Evolutionary conservation across 129 eudicot genomes (phyloP).

Genomic region (Solidago caesia): DNA sequence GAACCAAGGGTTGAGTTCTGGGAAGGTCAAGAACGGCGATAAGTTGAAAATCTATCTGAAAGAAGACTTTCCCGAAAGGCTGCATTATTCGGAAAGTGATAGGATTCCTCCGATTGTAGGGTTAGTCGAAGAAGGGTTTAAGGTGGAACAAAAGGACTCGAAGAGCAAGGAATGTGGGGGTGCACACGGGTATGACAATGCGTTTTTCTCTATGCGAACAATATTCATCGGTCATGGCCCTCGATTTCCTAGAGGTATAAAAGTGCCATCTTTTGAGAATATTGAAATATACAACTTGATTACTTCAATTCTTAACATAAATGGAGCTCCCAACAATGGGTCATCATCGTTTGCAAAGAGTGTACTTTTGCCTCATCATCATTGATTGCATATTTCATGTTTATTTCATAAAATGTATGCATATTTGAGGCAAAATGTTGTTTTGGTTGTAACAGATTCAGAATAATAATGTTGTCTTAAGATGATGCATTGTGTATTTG

Average conservation of each 20-base stretch:
- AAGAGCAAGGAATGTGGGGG: conserved; percentile 61
- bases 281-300: conserved; percentile 64
- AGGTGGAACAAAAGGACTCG: conserved; percentile 48
- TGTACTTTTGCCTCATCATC: conserved; percentile 42
- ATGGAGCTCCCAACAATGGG: conserved; percentile 74
- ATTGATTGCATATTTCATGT: neutral
- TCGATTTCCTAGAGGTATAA: conserved; percentile 54
- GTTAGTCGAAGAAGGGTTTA: conserved; percentile 59
- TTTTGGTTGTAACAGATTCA: neutral
- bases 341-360: conserved; percentile 43
- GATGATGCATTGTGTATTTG: neutral
- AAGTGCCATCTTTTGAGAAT: conserved; percentile 78
- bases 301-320: conserved; percentile 46
- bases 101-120: conserved; percentile 75
- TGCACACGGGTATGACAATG: conserved; percentile 80
- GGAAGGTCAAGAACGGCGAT: conserved; percentile 56
- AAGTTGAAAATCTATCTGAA: conserved; percentile 54
- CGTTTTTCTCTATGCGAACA: conserved; percentile 72
- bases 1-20: conserved; percentile 63
- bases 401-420: neutral
- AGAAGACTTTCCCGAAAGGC: conserved; percentile 63
- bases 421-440: neutral
- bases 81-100: conserved; percentile 63
- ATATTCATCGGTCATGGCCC: conserved; percentile 79
- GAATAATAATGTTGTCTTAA: neutral